Conservation (phyloP, 2,329 filamentous ascomycete genomes). For the Incumbomyces delicatus region DNA sequence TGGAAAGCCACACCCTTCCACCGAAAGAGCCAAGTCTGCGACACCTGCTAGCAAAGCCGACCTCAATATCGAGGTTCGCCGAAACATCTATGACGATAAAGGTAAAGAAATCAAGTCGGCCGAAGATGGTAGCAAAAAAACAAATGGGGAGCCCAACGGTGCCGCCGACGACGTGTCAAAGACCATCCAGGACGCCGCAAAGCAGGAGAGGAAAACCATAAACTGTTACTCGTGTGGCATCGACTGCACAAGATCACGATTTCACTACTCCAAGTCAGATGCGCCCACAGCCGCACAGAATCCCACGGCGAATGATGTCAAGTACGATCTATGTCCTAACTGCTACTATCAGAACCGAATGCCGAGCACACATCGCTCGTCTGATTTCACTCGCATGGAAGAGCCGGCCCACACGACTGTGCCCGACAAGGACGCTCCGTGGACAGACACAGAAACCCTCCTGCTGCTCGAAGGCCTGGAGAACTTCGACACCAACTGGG, state of each 20-base stretch:
- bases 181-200: conserved; percentile 50
- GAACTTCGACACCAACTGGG: conserved; percentile 92
- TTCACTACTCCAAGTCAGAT: conserved; percentile 57
- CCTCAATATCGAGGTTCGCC: conserved; percentile 81
- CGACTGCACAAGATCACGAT: conserved; percentile 68
- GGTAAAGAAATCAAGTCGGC: conserved; percentile 69
- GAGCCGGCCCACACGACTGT: conserved; percentile 71
- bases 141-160: conserved; percentile 72
- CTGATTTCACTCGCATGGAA: conserved; percentile 80
- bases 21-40: conserved; percentile 60
- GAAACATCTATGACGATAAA: conserved; percentile 90
- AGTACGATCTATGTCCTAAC: conserved; percentile 82
- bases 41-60: conserved; percentile 63
- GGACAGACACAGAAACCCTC: conserved; percentile 85
- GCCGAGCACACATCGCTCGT: conserved; percentile 65
- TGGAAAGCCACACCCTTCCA: conserved; percentile 55
- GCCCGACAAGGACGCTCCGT: conserved; percentile 75
- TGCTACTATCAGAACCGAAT: conserved; percentile 81
- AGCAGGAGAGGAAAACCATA: conserved; percentile 54
- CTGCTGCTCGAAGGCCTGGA: conserved; percentile 83
- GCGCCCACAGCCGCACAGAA: conserved; percentile 48
- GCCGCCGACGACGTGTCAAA: conserved; percentile 51
- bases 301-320: conserved; percentile 43
- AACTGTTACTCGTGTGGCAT: conserved; percentile 88
- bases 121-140: conserved; percentile 51